Conservation (phyloP, 202 grass and related monocot species). For the Panicum hallii region DNA sequence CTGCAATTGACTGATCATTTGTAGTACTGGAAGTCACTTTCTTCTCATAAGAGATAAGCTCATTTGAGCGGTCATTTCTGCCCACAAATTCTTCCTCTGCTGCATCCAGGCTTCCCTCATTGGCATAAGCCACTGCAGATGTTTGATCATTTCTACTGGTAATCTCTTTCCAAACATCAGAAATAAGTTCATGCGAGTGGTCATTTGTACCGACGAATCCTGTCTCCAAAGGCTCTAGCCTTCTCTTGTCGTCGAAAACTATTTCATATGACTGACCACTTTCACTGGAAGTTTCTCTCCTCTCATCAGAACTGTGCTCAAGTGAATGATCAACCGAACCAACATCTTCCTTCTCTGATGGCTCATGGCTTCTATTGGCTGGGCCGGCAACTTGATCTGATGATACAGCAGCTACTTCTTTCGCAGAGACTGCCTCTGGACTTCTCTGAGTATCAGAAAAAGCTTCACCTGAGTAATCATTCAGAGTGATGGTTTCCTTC, state of each 20-base stretch:
- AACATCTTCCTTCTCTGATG: constrained; percentile 33
- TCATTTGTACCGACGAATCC: not conserved
- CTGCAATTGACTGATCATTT: constrained; percentile 24
- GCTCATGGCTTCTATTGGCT: constrained; percentile 14
- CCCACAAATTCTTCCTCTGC: constrained; percentile 13
- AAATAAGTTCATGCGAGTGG: constrained; percentile 32
- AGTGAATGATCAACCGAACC: constrained; percentile 30
- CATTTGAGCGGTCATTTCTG: not conserved
- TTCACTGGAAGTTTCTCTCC: constrained; percentile 32
- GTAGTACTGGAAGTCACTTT: constrained; percentile 28
- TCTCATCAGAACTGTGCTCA: constrained; percentile 6
- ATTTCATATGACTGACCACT: constrained; percentile 35
- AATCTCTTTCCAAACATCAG: constrained; percentile 53
- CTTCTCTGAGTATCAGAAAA: constrained; percentile 45
- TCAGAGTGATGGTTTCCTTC: constrained; percentile 38
- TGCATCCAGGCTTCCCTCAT: constrained; percentile 1
- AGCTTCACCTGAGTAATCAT: constrained; percentile 44
- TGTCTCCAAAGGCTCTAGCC: constrained; percentile 16
- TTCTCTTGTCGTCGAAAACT: constrained; percentile 38
- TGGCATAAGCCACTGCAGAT: not conserved
- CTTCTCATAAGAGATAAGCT: not conserved
- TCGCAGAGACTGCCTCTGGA: constrained; percentile 32
- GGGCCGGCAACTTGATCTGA: constrained; percentile 26
- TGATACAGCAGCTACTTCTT: constrained; percentile 15
- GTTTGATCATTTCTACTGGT: constrained; percentile 20